A percentile compares a stretch with the other conserved stretches of the same genome.
Conservation (phyloP, 2,329 filamentous ascomycete species). For the Alternaria atra region DNA sequence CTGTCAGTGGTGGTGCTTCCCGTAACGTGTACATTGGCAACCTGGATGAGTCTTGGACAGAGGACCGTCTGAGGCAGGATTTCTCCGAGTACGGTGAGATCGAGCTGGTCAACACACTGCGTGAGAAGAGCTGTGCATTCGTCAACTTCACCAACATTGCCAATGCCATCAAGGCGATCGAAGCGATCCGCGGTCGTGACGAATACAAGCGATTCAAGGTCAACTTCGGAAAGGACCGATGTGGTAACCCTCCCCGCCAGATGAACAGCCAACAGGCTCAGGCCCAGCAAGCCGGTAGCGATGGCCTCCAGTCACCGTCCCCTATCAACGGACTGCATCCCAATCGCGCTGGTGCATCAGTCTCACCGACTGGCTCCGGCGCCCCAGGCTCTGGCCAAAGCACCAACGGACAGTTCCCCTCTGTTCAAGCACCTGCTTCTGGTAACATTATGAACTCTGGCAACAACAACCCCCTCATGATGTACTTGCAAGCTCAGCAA, state of each 20-base stretch:
- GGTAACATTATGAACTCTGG: slow-evolving; percentile 81
- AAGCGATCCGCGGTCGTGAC: slow-evolving; percentile 91
- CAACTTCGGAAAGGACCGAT: slow-evolving; percentile 99
- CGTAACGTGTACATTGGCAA: slow-evolving; percentile 98
- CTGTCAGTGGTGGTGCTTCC: slow-evolving; percentile 96
- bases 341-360: slow-evolving; percentile 63
- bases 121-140: slow-evolving; percentile 99
- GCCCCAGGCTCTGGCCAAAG: slow-evolving; percentile 64
- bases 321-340: slow-evolving; percentile 67
- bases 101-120: slow-evolving; percentile 92
- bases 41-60: slow-evolving; percentile 95
- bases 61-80: slow-evolving; percentile 93
- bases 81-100: slow-evolving; percentile 98
- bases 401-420: slow-evolving; percentile 66
- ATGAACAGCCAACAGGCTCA: slow-evolving; percentile 68
- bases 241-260: slow-evolving; percentile 94
- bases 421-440: slow-evolving; percentile 69
- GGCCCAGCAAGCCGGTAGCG: slow-evolving; percentile 71
- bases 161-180: slow-evolving; percentile 99
- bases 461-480: slow-evolving; percentile 85
- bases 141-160: slow-evolving; percentile 99
- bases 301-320: slow-evolving; percentile 65
- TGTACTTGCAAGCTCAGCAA: slow-evolving; percentile 82
- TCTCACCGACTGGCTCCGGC: slow-evolving; percentile 67
- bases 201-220: slow-evolving; percentile 99